phyloP scores from a whole-genome alignment of 306 rosid genomes.

The Vachellia collinsii region DNA sequence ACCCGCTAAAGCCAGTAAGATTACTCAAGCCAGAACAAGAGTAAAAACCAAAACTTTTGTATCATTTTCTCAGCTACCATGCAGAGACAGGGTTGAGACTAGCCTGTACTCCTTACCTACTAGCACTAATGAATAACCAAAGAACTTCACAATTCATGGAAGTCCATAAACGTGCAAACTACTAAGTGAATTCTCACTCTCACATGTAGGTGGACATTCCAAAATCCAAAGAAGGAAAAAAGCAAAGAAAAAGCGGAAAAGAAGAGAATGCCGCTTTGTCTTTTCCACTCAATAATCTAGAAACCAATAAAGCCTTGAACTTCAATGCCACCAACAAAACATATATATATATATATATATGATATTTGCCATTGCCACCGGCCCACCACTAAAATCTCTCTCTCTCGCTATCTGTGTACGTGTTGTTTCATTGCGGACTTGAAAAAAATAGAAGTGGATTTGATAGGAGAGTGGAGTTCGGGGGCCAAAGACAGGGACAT shows the following conservation, averaged over 20 bases:
- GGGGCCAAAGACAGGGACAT: constrained; percentile 44
- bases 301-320: neutral
- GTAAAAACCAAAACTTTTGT: neutral
- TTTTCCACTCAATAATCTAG: constrained; percentile 13
- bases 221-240: constrained; percentile 9
- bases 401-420: neutral
- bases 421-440: constrained; percentile 25
- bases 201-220: neutral
- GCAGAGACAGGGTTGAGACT: constrained; percentile 1
- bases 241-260: constrained; percentile 12
- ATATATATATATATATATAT: constrained; percentile 32
- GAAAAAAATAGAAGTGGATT: constrained; percentile 34
- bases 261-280: constrained; percentile 35
- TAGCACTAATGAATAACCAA: constrained; percentile 33
- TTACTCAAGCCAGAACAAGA: neutral
- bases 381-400: constrained; percentile 1
- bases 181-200: neutral
- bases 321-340: constrained; percentile 9
- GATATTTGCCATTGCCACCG: neutral
- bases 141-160: constrained; percentile 38
- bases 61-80: neutral
- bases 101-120: constrained; percentile 34
- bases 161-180: constrained; percentile 52
- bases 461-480: constrained; percentile 40
- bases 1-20: neutral